These are phyloP conservation scores for Cubamyces sp. DNA, from an alignment of 768 basidiomycete genomes.

Conservation along the genomic window DNA sequence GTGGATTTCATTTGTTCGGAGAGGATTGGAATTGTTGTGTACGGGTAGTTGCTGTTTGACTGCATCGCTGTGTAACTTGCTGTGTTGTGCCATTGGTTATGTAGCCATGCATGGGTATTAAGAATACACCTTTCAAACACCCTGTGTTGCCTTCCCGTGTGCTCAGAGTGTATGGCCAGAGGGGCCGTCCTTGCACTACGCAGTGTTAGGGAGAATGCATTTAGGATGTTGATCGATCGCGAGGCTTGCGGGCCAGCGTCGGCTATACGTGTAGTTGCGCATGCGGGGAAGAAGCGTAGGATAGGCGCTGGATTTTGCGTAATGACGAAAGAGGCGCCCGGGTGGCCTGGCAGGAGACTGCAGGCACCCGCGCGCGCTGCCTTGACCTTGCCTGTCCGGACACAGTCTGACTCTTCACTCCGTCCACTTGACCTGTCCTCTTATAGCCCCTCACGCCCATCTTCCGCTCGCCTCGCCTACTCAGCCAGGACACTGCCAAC, in stretches of 20 bases:
- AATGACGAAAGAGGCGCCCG: conserved; percentile 1
- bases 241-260: no score
- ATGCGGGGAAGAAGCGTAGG: background rate
- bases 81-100: conserved; percentile 25
- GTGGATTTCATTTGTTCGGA: conserved; percentile 5
- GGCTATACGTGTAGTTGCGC: no score
- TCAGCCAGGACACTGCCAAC: background rate
- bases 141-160: no score
- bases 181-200: no score
- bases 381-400: background rate
- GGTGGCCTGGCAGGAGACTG: background rate
- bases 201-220: background rate
- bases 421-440: conserved; percentile 1
- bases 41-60: conserved; percentile 15
- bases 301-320: conserved; percentile 7
- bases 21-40: conserved; percentile 2
- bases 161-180: no score
- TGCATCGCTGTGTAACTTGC: conserved; percentile 27
- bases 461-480: background rate
- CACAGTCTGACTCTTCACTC: background rate
- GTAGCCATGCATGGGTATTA: conserved; percentile 1
- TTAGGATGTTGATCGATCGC: conserved; percentile 12
- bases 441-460: conserved; percentile 1
- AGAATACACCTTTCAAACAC: background rate
- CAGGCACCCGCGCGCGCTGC: conserved; percentile 12